phyloP scores from a whole-genome alignment of 345 rosid species.

The Populus ilicifolia region DNA sequence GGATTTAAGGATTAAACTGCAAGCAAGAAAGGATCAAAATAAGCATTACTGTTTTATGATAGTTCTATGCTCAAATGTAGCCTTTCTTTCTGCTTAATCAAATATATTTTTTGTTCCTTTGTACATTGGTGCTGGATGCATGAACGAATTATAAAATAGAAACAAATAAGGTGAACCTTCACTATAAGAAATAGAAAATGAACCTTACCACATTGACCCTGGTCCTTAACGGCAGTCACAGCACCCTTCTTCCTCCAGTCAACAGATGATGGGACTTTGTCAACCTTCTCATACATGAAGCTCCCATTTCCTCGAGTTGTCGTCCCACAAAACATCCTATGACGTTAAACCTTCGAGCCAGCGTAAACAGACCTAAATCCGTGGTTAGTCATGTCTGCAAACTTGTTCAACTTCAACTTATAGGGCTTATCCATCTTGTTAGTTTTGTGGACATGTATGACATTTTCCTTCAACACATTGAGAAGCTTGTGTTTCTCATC shows the following conservation, averaged over 20 bases:
- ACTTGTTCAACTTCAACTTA: conserved; percentile 79
- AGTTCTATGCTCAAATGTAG: background rate
- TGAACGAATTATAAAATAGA: background rate
- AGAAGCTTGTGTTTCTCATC: conserved; percentile 62
- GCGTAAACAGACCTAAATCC: conserved; percentile 61
- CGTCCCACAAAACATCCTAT: conserved; percentile 50
- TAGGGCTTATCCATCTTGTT: conserved; percentile 70
- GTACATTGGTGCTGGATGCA: background rate
- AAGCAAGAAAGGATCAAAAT: background rate
- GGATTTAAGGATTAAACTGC: background rate
- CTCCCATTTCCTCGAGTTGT: conserved; percentile 28
- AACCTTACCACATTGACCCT: conserved; percentile 73
- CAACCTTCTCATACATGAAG: conserved; percentile 58
- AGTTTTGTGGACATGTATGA: conserved; percentile 58
- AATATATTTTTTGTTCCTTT: background rate
- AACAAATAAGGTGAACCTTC: background rate
- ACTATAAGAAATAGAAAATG: background rate
- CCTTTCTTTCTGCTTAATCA: background rate
- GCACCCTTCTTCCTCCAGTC: conserved; percentile 87
- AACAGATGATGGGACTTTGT: conserved; percentile 38
- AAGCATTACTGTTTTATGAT: background rate
- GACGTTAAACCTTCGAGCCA: conserved; percentile 70
- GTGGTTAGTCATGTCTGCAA: conserved; percentile 78
- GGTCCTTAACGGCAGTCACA: conserved; percentile 69
- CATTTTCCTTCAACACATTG: conserved; percentile 77